Conservation (phyloP, 768 basidiomycete genomes). For the Pleurotus pulmonarius region DNA sequence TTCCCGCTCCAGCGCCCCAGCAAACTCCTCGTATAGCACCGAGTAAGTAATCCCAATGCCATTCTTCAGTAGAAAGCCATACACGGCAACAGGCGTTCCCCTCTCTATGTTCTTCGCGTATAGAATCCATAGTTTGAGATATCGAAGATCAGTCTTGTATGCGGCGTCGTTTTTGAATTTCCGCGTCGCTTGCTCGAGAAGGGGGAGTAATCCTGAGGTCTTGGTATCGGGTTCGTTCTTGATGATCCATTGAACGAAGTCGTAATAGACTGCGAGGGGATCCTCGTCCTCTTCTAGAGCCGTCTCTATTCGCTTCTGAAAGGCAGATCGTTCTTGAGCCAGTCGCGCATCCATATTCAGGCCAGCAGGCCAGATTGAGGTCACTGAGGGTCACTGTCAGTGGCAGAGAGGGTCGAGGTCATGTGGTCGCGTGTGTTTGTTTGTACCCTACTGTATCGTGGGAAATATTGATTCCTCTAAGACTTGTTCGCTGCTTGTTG, state of each 20-base stretch:
- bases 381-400: no score
- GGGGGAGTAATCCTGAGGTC: constrained; percentile 70
- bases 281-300: constrained; percentile 77
- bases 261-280: constrained; percentile 78
- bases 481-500: no score
- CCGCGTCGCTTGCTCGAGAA: constrained; percentile 81
- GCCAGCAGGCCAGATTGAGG: not conserved
- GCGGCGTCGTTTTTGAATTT: constrained; percentile 79
- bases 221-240: constrained; percentile 73
- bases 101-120: constrained; percentile 81
- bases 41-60: constrained; percentile 78
- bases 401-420: no score
- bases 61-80: constrained; percentile 66
- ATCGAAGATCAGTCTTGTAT: constrained; percentile 86
- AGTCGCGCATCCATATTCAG: not conserved
- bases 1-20: constrained; percentile 67
- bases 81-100: constrained; percentile 63
- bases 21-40: constrained; percentile 89
- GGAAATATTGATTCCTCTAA: no score
- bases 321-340: constrained; percentile 28
- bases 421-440: not conserved
- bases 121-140: constrained; percentile 87
- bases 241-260: constrained; percentile 88
- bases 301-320: constrained; percentile 38
- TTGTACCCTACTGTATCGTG: not conserved